Conservation (phyloP, 495 filamentous ascomycete genomes). For the Aspergillus coremiiformis region DNA sequence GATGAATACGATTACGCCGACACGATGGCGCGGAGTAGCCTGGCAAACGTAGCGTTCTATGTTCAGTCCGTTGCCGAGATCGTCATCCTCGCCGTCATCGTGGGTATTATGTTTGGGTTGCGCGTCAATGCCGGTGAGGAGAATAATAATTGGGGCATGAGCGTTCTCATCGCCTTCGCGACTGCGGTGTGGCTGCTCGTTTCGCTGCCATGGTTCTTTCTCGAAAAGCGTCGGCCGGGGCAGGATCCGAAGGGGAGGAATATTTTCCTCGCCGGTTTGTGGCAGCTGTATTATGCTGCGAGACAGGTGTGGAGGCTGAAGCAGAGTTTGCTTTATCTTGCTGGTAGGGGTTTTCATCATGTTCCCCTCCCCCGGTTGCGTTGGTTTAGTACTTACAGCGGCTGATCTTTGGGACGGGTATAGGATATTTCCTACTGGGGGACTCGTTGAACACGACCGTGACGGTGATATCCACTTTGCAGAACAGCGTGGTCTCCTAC, state of each 20-base stretch:
- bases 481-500: constrained; percentile 55
- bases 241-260: constrained; percentile 41
- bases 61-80: constrained; percentile 54
- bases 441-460: constrained; percentile 61
- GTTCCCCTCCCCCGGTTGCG: background rate
- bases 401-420: background rate
- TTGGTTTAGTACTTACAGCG: too few species aligned
- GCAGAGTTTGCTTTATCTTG: constrained; percentile 56
- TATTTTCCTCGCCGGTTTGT: constrained; percentile 48
- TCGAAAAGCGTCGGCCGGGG: constrained; percentile 56
- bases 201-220: constrained; percentile 55
- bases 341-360: constrained; percentile 33
- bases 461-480: constrained; percentile 56
- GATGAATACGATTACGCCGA: constrained; percentile 56
- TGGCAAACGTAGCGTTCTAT: constrained; percentile 57
- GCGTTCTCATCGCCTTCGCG: constrained; percentile 56
- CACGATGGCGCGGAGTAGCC: constrained; percentile 52
- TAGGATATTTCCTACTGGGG: constrained; percentile 57
- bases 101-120: constrained; percentile 56
- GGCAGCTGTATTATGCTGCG: constrained; percentile 50
- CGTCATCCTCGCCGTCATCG: constrained; percentile 53
- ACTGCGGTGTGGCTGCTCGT: constrained; percentile 56
- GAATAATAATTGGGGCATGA: constrained; percentile 60
- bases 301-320: constrained; percentile 55
- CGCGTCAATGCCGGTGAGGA: constrained; percentile 48